Percentiles rank a stretch among this genome's conserved stretches.
phyloP scores from a whole-genome alignment of 805 yeast genomes.

The Jamesozyma jinghongensis region DNA sequence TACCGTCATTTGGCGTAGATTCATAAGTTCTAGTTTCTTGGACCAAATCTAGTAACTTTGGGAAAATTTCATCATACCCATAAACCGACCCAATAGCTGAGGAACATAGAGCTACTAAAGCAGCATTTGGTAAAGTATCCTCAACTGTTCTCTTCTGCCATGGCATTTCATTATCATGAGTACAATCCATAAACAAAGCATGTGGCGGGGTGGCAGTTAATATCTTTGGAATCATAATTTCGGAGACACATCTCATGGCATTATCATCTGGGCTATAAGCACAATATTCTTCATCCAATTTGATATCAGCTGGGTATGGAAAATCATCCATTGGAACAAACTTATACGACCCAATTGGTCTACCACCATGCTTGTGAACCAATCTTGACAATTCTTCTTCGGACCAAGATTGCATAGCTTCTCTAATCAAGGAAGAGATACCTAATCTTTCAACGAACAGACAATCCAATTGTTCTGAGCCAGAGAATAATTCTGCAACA shows the following conservation, averaged over 20 bases:
- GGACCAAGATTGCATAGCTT: slow-evolving; percentile 95
- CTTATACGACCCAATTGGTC: slow-evolving; percentile 86
- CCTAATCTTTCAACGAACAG: slow-evolving; percentile 86
- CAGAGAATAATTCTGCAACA: slow-evolving; percentile 90
- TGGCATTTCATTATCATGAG: slow-evolving; percentile 92
- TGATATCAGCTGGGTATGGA: slow-evolving; percentile 52
- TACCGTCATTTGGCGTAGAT: slow-evolving; percentile 43
- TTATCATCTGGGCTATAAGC: slow-evolving; percentile 9
- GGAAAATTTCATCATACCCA: slow-evolving; percentile 91
- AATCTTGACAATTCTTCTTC: slow-evolving; percentile 78
- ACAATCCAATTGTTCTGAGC: slow-evolving; percentile 84
- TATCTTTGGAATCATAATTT: slow-evolving; percentile 57
- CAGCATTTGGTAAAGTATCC: slow-evolving; percentile 92
- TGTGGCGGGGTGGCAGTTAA: slow-evolving; percentile 72
- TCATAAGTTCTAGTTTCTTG: slow-evolving; percentile 59
- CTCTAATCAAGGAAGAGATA: slow-evolving; percentile 80
- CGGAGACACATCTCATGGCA: slow-evolving; percentile 37
- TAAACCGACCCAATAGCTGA: slow-evolving; percentile 91
- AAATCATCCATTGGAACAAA: slow-evolving; percentile 71
- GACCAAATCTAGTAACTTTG: slow-evolving; percentile 71
- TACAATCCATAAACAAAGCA: slow-evolving; percentile 94
- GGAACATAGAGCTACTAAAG: slow-evolving; percentile 83
- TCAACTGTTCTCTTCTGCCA: slow-evolving; percentile 84
- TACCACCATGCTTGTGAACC: slow-evolving; percentile 88
- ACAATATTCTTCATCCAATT: slow-evolving; percentile 29